Evolutionary conservation across 768 basidiomycete species (phyloP), one percentile per base, ranked within the genome.

Genomic region (Lactarius sp.): DNA sequence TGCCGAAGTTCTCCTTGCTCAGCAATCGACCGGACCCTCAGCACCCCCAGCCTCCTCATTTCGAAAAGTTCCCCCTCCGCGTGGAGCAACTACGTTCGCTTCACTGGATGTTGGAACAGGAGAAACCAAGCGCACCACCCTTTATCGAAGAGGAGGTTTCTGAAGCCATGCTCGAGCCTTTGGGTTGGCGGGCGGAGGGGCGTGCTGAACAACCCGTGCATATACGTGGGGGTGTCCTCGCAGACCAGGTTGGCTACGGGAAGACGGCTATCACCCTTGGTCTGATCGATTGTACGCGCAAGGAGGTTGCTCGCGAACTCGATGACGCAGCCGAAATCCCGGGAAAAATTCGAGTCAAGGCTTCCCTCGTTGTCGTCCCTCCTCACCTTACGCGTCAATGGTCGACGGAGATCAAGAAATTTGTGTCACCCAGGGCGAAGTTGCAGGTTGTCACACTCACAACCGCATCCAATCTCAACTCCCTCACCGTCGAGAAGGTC

Each of bases 191-290:
- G 68, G 92, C 92, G n/a, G 94, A 97, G 74, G 94, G 90, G 46
- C 87, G 91, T 47, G 94, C 90, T 4, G 85, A 90, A 68, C 77
- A 94, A 39, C 83, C 87, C 0, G 81, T 92, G 56, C 80, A 75
- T 63, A 76, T 97, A 47, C 82, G 90, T 59, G 94, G 95, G 18
- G 94, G 95, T 12, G 94, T 97, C 53, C 83, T 97, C 51, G 94
- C 94, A 13, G 95, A 98, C 70, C 89, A 95, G 76, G 95, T 98
- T 64, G 95, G 95, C 56, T 98, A 98, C 71, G 95, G 95, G 18
- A 98, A 98, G 77, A 98, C 95, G 0, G 94, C 94, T 22, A 95
- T 97, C 67, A 94, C 92, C 2, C 81, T 98, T 34, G 94, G 88
- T 20, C 80, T 98, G 63, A 88, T 97, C 66, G 90, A 93, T 70